Conservation (phyloP, 306 rosid genomes). For the Trifolium dubium region DNA sequence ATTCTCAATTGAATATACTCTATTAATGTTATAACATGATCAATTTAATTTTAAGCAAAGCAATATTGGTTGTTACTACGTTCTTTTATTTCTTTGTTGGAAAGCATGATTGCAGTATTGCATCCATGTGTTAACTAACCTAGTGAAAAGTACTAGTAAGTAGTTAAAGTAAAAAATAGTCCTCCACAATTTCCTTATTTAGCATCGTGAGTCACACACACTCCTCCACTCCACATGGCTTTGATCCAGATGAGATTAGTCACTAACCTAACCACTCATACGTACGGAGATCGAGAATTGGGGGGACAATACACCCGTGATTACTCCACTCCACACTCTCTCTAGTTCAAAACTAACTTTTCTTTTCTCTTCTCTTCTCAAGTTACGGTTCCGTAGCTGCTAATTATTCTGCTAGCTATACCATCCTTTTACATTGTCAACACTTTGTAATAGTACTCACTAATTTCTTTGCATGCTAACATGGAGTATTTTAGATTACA, state of each 20-base stretch:
- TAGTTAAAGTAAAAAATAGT: neutral
- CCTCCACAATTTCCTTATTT: neutral
- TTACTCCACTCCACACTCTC: conserved; percentile 29
- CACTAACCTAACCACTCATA: conserved; percentile 37
- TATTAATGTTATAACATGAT: neutral
- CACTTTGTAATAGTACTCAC: neutral
- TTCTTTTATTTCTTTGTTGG: neutral
- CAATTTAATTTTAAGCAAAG: neutral
- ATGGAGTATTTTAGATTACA: too few species aligned
- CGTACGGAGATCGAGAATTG: neutral
- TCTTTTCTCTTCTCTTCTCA: neutral
- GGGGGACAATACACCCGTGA: conserved; percentile 45
- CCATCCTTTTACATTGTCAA: neutral
- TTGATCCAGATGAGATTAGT: conserved; percentile 38
- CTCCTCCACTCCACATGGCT: conserved; percentile 33
- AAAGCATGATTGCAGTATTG: neutral
- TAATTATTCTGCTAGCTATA: conserved; percentile 27
- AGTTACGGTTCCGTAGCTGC: conserved; percentile 3
- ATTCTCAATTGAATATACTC: neutral
- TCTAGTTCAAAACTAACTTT: neutral
- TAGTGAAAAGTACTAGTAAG: conserved; percentile 12
- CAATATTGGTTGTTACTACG: neutral
- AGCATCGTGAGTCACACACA: neutral
- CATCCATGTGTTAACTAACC: too few species aligned
- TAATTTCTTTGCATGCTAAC: too few species aligned